These are phyloP conservation scores for Boletus edulis DNA, from an alignment of 768 basidiomycete species.

Conservation along the genomic window DNA sequence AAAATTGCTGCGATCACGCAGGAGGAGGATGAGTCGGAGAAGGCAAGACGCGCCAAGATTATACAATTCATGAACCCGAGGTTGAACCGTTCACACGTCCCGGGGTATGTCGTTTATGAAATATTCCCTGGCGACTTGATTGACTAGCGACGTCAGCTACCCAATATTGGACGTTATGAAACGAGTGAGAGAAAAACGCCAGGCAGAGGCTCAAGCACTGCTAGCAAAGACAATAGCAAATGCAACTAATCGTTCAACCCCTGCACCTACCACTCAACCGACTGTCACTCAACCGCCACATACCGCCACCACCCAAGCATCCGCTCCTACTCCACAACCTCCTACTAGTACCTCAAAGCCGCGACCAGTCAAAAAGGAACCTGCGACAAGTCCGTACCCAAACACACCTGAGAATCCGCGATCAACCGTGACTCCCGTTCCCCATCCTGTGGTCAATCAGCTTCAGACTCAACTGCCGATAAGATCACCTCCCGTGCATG, in stretches of 20 bases:
- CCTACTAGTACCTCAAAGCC: constrained; percentile 22
- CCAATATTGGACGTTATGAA: constrained; percentile 53
- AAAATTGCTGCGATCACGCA: constrained; percentile 69
- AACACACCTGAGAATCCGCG: constrained; percentile 29
- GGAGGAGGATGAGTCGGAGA: constrained; percentile 76
- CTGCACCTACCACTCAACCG: constrained; percentile 30
- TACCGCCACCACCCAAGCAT: constrained; percentile 27
- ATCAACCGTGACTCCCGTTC: constrained; percentile 30
- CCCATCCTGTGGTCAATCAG: constrained; percentile 33
- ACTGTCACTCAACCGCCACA: constrained; percentile 33
- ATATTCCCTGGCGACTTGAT: background rate
- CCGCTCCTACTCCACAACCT: constrained; percentile 31
- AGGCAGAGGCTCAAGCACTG: constrained; percentile 21
- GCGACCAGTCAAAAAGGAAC: constrained; percentile 29
- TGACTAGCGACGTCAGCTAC: constrained; percentile 39
- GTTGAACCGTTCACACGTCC: constrained; percentile 42
- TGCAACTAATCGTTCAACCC: constrained; percentile 29
- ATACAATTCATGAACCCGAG: constrained; percentile 76
- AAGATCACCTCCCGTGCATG: constrained; percentile 29
- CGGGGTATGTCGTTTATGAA: constrained; percentile 41
- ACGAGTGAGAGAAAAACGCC: constrained; percentile 27
- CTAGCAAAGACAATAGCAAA: constrained; percentile 29
- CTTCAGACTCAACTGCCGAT: constrained; percentile 29
- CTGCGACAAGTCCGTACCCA: constrained; percentile 24
- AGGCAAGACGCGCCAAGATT: constrained; percentile 68